Evolutionary conservation across 495 filamentous ascomycete species (phyloP).

Genomic region (Letharia lupina): DNA sequence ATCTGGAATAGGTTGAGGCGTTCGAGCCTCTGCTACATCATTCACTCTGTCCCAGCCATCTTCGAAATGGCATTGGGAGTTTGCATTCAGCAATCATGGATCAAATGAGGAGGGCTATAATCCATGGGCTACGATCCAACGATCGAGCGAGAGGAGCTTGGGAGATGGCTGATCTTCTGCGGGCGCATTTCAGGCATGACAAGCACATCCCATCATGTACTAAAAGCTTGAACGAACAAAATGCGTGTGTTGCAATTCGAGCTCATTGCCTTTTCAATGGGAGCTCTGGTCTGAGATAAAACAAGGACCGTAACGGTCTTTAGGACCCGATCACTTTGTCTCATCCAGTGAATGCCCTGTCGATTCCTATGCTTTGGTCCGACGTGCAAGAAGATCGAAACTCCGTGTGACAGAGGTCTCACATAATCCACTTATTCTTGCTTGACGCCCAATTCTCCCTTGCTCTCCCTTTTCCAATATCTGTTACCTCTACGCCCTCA

Average conservation of each 20-base stretch:
- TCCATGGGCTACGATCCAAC: background rate
- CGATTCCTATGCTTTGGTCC: background rate
- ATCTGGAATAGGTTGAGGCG: background rate
- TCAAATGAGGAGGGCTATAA: background rate
- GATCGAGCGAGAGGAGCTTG: conserved; percentile 4
- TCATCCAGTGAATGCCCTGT: background rate
- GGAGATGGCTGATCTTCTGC: conserved; percentile 2
- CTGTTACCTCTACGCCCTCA: too few relatives aligned
- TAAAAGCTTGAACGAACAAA: conserved; percentile 10
- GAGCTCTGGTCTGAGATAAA: background rate
- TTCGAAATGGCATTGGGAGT: background rate
- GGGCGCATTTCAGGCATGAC: background rate
- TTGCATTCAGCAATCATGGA: background rate
- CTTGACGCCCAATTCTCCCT: background rate
- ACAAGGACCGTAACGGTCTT: background rate
- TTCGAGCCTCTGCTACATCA: background rate
- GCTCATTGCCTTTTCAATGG: background rate
- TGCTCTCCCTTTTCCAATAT: background rate
- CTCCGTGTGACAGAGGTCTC: background rate
- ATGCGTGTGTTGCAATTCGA: background rate
- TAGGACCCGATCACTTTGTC: background rate
- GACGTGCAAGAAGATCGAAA: background rate
- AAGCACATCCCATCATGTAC: background rate
- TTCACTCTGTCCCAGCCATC: background rate
- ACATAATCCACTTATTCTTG: background rate